These are phyloP conservation scores for Zygoascus ofunaensis DNA, from an alignment of 805 yeast genomes.

Conservation along the genomic window DNA sequence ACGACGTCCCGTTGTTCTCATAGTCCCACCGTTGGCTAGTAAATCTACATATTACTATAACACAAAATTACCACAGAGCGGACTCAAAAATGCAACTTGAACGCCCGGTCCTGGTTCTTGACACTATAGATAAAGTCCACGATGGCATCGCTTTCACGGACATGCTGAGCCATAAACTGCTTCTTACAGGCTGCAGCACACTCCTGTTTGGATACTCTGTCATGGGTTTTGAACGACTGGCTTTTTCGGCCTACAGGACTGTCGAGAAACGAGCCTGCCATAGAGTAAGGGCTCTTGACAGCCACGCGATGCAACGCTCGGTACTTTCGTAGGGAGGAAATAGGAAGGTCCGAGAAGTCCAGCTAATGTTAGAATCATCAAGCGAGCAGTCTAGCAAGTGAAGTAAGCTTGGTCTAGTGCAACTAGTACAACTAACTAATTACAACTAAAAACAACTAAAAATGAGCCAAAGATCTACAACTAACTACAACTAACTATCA, in stretches of 20 bases:
- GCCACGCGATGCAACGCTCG: constrained; percentile 46
- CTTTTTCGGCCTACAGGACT: constrained; percentile 71
- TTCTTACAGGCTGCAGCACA: constrained; percentile 52
- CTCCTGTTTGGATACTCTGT: constrained; percentile 47
- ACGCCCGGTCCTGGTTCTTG: constrained; percentile 44
- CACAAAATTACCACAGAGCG: too few species aligned
- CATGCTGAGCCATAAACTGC: constrained; percentile 53
- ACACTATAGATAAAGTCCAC: constrained; percentile 85
- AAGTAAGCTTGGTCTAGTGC: too few species aligned
- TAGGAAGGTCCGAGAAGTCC: constrained; percentile 60
- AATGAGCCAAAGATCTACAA: too few species aligned
- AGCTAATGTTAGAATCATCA: constrained; percentile 21
- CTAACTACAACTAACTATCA: too few species aligned
- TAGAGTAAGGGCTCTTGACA: constrained; percentile 51
- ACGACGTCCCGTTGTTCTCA: too few species aligned
- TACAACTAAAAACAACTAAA: too few species aligned
- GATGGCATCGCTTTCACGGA: constrained; percentile 76
- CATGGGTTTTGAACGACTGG: constrained; percentile 30
- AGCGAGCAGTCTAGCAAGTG: background rate
- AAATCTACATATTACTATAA: too few species aligned
- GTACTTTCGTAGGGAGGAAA: constrained; percentile 60
- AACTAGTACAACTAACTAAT: too few species aligned
- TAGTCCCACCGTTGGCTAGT: too few species aligned
- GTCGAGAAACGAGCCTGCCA: constrained; percentile 60
- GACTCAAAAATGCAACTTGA: constrained; percentile 17